These are phyloP conservation scores for Metrosideros polymorpha DNA, from an alignment of 441 rosid genomes.

Conservation along the genomic window DNA sequence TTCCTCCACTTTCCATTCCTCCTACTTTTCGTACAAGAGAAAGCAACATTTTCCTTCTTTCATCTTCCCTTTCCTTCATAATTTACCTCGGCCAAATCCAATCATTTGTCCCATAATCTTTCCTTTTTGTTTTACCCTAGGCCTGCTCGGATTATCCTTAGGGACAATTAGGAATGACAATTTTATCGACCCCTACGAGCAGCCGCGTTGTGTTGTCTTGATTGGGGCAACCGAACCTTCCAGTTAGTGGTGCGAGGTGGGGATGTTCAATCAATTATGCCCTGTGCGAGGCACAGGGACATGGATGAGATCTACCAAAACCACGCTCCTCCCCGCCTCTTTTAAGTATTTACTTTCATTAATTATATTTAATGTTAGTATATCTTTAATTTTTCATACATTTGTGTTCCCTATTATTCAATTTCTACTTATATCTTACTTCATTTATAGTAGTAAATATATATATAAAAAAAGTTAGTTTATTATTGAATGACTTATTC, in stretches of 20 bases:
- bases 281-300: neutral
- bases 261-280: neutral
- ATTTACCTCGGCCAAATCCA: neutral
- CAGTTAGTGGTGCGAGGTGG: neutral
- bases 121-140: neutral
- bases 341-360: neutral
- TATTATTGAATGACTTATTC: neutral
- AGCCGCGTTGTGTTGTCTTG: neutral
- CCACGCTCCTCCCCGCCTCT: neutral
- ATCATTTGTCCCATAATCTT: neutral
- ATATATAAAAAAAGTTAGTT: too few relatives aligned
- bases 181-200: neutral
- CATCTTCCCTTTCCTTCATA: neutral
- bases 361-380: neutral
- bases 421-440: too few relatives aligned
- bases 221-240: neutral
- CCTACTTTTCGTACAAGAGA: neutral
- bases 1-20: neutral
- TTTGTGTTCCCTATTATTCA: neutral
- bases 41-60: neutral
- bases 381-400: neutral
- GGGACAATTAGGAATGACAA: neutral
- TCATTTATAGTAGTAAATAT: neutral
- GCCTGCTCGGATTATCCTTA: neutral
- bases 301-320: neutral